phyloP scores from a whole-genome alignment of 179 eudicot species.

The Actinidia arguta region DNA sequence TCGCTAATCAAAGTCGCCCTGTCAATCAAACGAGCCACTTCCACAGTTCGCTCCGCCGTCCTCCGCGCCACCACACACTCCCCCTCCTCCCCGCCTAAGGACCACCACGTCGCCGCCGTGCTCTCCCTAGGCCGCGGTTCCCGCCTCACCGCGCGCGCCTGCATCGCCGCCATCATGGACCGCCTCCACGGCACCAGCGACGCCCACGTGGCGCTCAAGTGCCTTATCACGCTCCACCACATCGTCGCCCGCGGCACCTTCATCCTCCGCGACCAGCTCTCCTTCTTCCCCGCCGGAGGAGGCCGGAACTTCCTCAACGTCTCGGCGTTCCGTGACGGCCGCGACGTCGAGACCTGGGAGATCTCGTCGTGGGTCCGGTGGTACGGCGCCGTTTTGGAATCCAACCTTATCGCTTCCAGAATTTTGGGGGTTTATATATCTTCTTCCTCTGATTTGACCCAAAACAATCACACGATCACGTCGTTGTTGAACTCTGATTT shows the following conservation, averaged over 20 bases:
- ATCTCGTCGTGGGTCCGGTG: constrained; percentile 68
- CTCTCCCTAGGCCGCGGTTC: constrained; percentile 38
- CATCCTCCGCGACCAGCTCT: constrained; percentile 35
- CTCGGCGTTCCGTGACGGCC: constrained; percentile 31
- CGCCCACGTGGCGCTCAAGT: constrained; percentile 71
- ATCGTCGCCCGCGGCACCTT: constrained; percentile 45
- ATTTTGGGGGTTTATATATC: constrained; percentile 28
- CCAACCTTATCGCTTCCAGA: constrained; percentile 30
- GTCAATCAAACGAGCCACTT: constrained; percentile 35
- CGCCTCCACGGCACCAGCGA: constrained; percentile 50
- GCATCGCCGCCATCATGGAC: constrained; percentile 46
- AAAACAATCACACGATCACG: background rate
- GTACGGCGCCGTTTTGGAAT: constrained; percentile 63
- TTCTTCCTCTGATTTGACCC: background rate
- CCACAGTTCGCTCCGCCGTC: constrained; percentile 47
- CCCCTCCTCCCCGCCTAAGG: constrained; percentile 44
- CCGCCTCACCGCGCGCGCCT: constrained; percentile 31
- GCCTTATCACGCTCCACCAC: constrained; percentile 63
- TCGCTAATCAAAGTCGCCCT: constrained; percentile 54
- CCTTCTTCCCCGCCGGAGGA: constrained; percentile 23
- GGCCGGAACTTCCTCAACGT: constrained; percentile 41
- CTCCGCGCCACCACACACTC: constrained; percentile 66
- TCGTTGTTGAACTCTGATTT: constrained; percentile 36
- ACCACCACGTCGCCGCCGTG: constrained; percentile 42
- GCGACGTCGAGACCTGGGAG: constrained; percentile 47